Percentiles rank a stretch among this genome's conserved stretches.
Conservation (phyloP, 2,329 filamentous ascomycete species). For the Xylariaceae sp. region DNA sequence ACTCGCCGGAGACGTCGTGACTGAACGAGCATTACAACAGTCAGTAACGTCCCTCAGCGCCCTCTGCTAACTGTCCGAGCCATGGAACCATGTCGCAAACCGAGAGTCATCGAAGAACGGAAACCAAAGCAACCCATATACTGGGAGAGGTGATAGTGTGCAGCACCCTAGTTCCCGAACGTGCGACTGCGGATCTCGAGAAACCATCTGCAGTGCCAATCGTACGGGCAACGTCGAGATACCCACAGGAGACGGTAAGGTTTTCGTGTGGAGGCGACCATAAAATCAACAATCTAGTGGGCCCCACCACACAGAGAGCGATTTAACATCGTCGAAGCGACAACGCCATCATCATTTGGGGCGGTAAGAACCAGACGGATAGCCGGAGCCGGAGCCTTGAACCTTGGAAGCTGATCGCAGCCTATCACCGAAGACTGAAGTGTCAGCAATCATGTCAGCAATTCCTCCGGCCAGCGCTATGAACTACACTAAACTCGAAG, state of each 20-base stretch:
- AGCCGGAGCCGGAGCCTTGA: conserved; percentile 39
- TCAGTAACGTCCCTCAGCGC: conserved; percentile 19
- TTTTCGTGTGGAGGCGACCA: conserved; percentile 20
- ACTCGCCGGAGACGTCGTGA: conserved; percentile 13
- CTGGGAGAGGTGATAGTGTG: conserved; percentile 29
- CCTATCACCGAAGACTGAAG: conserved; percentile 79
- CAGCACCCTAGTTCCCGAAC: conserved; percentile 20
- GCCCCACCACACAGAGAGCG: conserved; percentile 23
- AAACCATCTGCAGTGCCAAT: conserved; percentile 20
- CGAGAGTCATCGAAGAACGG: conserved; percentile 35
- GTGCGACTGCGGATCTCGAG: conserved; percentile 19
- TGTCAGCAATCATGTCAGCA: conserved; percentile 74
- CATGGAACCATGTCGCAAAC: conserved; percentile 32
- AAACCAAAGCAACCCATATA: conserved; percentile 33
- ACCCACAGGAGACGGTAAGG: conserved; percentile 16
- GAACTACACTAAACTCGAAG: conserved; percentile 77
- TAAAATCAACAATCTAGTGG: conserved; percentile 13
- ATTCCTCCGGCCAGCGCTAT: conserved; percentile 70
- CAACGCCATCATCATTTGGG: conserved; percentile 36
- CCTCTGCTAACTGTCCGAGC: conserved; percentile 28
- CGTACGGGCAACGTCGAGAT: conserved; percentile 14
- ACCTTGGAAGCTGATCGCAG: conserved; percentile 77
- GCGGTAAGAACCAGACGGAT: conserved; percentile 38
- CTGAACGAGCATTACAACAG: too few species aligned
- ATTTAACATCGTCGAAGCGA: conserved; percentile 20